These are phyloP conservation scores for Trichoderma aggressivum DNA, from an alignment of 2,329 filamentous ascomycete genomes.

Conservation along the genomic window DNA sequence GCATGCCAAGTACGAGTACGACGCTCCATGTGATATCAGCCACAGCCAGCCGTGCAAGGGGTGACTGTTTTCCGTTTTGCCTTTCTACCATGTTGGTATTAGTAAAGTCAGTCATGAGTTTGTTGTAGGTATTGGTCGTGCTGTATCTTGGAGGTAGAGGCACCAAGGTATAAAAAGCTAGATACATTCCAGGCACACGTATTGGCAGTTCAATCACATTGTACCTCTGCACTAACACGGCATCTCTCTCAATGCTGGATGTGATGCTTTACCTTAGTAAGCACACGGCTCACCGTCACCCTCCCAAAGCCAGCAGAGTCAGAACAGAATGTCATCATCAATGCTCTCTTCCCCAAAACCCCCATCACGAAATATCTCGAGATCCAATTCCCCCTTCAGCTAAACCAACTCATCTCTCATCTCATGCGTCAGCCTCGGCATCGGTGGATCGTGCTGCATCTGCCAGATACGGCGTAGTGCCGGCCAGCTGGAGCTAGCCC, in stretches of 20 bases:
- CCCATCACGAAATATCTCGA: not conserved
- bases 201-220: not conserved
- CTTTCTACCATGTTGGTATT: not conserved
- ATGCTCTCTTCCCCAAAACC: not conserved
- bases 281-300: not conserved
- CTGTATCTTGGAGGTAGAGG: not conserved
- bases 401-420: not conserved
- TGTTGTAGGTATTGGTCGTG: not conserved
- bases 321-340: not conserved
- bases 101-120: not conserved
- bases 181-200: not conserved
- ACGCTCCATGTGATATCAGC: not conserved
- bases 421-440: not conserved
- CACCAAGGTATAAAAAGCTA: not conserved
- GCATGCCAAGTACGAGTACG: not conserved
- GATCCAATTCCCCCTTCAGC: not conserved
- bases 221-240: not conserved
- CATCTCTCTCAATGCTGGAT: not conserved
- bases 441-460: not conserved
- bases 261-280: not conserved
- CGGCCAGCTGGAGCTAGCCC: conserved; percentile 5
- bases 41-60: not conserved
- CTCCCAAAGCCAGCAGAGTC: not conserved
- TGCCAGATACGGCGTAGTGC: not conserved
- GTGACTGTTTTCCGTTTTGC: not conserved